A percentile compares a stretch with the other conserved stretches of the same genome.
These are phyloP conservation scores for Ophiobolus disseminans DNA, from an alignment of 2,329 filamentous ascomycete genomes.

Conservation along the genomic window DNA sequence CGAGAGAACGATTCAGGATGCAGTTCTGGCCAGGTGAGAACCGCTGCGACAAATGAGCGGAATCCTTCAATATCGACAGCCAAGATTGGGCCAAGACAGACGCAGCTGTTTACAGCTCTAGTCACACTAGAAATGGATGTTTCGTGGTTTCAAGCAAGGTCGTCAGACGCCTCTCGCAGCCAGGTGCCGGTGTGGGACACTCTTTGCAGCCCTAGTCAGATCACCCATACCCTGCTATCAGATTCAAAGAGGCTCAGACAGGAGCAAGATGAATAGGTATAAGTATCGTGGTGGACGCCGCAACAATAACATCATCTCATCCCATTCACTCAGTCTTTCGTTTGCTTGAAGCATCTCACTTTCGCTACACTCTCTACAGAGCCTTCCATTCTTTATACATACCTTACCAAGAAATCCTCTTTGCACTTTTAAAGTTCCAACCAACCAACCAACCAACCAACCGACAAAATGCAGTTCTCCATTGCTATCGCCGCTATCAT, in stretches of 20 bases:
- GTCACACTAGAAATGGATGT: slow-evolving; percentile 5
- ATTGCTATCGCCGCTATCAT: slow-evolving; percentile 33
- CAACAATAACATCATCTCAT: slow-evolving; percentile 14
- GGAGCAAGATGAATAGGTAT: slow-evolving; percentile 10
- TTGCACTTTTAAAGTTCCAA: slow-evolving; percentile 21
- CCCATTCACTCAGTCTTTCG: slow-evolving; percentile 27
- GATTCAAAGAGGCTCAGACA: not conserved
- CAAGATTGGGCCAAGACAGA: too few relatives aligned
- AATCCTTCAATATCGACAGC: not conserved
- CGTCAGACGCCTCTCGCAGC: slow-evolving; percentile 3
- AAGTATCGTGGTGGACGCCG: slow-evolving; percentile 14
- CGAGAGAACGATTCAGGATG: too few relatives aligned
- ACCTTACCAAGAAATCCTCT: slow-evolving; percentile 21
- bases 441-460: slow-evolving; percentile 11
- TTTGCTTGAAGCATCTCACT: slow-evolving; percentile 35
- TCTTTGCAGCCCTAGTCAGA: slow-evolving; percentile 5
- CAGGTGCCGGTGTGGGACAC: slow-evolving; percentile 13
- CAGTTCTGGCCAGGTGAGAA: too few relatives aligned
- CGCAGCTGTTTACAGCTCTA: too few relatives aligned
- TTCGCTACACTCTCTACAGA: slow-evolving; percentile 16
- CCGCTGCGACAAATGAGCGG: not conserved
- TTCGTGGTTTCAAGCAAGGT: slow-evolving; percentile 17
- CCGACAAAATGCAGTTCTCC: slow-evolving; percentile 45
- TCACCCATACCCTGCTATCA: not conserved
- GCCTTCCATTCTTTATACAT: slow-evolving; percentile 28